A percentile compares a stretch with the other conserved stretches of the same genome.
These are phyloP conservation scores for Acacia acuminata DNA, from an alignment of 306 rosid species.

Conservation along the genomic window DNA sequence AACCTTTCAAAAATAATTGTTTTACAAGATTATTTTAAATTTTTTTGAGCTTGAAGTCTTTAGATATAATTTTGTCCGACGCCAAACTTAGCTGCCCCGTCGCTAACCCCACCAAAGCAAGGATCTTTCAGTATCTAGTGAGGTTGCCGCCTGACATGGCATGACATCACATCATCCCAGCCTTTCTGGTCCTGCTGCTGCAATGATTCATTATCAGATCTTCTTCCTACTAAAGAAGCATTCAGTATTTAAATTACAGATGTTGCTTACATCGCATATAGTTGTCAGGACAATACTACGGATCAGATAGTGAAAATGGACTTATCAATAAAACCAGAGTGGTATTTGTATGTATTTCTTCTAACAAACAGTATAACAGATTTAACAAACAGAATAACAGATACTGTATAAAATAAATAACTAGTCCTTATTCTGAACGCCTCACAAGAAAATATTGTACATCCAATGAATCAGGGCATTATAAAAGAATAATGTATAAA, in stretches of 20 bases:
- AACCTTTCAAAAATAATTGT: background rate
- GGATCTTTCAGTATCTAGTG: slow-evolving; percentile 8
- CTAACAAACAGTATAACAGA: background rate
- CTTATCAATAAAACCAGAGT: too few species aligned
- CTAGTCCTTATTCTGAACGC: background rate
- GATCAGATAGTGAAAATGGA: too few species aligned
- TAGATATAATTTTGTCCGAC: background rate
- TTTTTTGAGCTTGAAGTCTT: background rate
- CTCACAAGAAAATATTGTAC: background rate
- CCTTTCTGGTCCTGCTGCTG: slow-evolving; percentile 18
- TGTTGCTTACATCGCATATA: background rate
- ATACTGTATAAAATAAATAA: background rate
- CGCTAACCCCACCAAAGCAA: background rate
- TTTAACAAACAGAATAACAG: background rate
- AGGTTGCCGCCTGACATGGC: background rate
- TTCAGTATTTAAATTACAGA: background rate
- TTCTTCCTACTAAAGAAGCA: background rate
- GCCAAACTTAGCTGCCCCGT: background rate
- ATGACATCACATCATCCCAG: background rate
- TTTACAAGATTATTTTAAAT: background rate
- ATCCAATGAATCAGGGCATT: background rate
- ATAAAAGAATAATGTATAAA: slow-evolving; percentile 7
- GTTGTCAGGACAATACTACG: background rate
- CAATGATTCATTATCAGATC: slow-evolving; percentile 9
- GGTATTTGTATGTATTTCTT: background rate